These are phyloP conservation scores for Boletus reticuloceps DNA, from an alignment of 768 basidiomycete species.

Conservation along the genomic window DNA sequence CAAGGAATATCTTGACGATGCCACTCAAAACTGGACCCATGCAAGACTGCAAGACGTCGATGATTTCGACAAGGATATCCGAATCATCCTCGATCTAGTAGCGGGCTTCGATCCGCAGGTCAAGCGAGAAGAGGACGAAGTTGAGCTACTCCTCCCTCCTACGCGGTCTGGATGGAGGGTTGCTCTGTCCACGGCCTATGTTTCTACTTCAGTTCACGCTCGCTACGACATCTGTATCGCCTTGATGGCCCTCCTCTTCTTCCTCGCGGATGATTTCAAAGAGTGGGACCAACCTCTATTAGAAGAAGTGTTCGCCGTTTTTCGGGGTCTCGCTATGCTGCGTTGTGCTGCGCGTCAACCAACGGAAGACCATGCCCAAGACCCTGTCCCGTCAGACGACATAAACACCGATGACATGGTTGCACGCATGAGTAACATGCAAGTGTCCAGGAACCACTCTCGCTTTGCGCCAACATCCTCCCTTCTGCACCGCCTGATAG, in stretches of 20 bases:
- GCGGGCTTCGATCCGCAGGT: slow-evolving; percentile 68
- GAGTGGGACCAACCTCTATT: slow-evolving; percentile 64
- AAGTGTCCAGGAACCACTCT: slow-evolving; percentile 53
- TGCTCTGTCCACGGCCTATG: slow-evolving; percentile 62
- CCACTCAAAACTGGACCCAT: slow-evolving; percentile 56
- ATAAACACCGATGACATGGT: slow-evolving; percentile 60
- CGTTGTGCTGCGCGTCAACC: slow-evolving; percentile 61
- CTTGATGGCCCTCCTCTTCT: slow-evolving; percentile 66
- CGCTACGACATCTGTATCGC: slow-evolving; percentile 74
- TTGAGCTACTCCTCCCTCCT: slow-evolving; percentile 49
- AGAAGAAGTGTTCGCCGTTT: slow-evolving; percentile 76
- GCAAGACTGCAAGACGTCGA: slow-evolving; percentile 56
- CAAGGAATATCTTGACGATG: slow-evolving; percentile 56
- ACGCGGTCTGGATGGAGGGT: slow-evolving; percentile 60
- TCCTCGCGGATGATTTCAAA: slow-evolving; percentile 61
- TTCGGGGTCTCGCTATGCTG: slow-evolving; percentile 73
- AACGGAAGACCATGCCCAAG: slow-evolving; percentile 36
- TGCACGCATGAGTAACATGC: slow-evolving; percentile 68
- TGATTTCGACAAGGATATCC: slow-evolving; percentile 54
- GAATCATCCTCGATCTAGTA: slow-evolving; percentile 63
- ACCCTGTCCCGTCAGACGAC: slow-evolving; percentile 31
- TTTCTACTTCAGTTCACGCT: slow-evolving; percentile 59
- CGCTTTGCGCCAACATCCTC: slow-evolving; percentile 55
- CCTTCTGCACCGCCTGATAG: slow-evolving; percentile 60
- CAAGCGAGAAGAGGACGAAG: slow-evolving; percentile 76